Evolutionary conservation across 257 asterid species (phyloP), one percentile per base, ranked within the genome.

Genomic region (Ilex aquifolium): DNA sequence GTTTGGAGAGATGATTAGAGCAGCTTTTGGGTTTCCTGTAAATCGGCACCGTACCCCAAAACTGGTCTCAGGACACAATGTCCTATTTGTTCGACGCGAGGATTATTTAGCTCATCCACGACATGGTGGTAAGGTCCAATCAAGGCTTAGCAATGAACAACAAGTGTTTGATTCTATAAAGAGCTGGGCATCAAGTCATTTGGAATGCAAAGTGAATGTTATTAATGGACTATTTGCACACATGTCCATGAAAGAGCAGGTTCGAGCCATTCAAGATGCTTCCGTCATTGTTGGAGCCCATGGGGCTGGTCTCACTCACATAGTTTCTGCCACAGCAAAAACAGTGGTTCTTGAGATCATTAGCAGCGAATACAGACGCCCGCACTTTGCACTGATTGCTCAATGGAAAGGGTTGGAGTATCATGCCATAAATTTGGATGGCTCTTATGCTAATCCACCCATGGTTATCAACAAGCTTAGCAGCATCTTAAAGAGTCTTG

Each of bases 251-350:
- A 93, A 87, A 81, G 99, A 93, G 71, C 99, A 93, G 73, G 77
- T 93, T 56, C 80, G 85, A 57, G 95, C 95, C 53, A 90, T 93
- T 59, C 91, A 82, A 73, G 97, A 90, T 64, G 96, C 97, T 44
- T 79, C 77, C 0, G 96, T 93, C 39, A 87, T 93, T 29, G 49
- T 88, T 0, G 97, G 99, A 7, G 99, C 99, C 62, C 99, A 93
- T 50, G 99, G 99, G n/a, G 99, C 99, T 1, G 99, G 99, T 39
- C 72, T 93, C 46, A 90, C 99, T 32, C 99, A 93, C 64, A 84
- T 84, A 54, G 85, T 93, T 16, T 84, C 99, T 5, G 96, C 97
- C 12, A 63, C 69, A 10, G 80, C 85, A 1, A 62, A 70, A n/a
- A 73, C 97, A 0, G 82, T 79, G 50, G 79, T 93, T 62, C 65